A percentile compares a stretch with the other conserved stretches of the same genome.
Evolutionary conservation across 306 rosid genomes (phyloP).

Genomic region (Albizia julibrissin): DNA sequence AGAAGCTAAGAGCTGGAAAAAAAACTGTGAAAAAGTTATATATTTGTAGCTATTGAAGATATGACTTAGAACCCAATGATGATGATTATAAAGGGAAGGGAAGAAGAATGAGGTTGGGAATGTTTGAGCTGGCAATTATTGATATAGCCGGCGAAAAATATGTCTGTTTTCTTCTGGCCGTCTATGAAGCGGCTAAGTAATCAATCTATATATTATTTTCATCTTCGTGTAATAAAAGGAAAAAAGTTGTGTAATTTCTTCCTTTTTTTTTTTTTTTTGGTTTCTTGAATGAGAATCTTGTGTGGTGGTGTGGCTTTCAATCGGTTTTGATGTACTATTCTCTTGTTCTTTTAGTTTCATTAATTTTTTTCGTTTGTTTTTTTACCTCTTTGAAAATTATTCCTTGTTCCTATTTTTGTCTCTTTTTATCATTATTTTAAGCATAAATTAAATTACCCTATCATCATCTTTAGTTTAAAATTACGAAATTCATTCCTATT

Average conservation of each 20-base stretch:
- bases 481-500: not conserved
- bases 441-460: not conserved
- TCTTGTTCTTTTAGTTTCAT: not conserved
- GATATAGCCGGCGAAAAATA: slow-evolving; percentile 40
- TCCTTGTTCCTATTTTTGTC: not conserved
- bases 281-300: slow-evolving; percentile 9
- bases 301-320: slow-evolving; percentile 34
- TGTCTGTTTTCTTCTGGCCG: slow-evolving; percentile 38
- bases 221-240: not conserved
- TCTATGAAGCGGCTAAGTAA: slow-evolving; percentile 34
- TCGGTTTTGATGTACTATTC: slow-evolving; percentile 3
- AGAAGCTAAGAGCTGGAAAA: not conserved
- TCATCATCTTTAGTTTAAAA: not conserved
- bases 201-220: not conserved
- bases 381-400: not conserved
- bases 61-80: slow-evolving; percentile 16
- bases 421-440: not conserved
- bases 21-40: not conserved
- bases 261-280: not conserved
- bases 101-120: slow-evolving; percentile 19
- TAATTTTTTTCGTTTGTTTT: slow-evolving; percentile 14
- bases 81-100: slow-evolving; percentile 30
- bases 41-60: not conserved
- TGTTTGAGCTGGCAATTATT: slow-evolving; percentile 36
- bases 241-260: slow-evolving; percentile 2